A percentile compares a stretch with the other conserved stretches of the same genome.
phyloP scores from a whole-genome alignment of 345 rosid species.

The Salix koriyanagi region DNA sequence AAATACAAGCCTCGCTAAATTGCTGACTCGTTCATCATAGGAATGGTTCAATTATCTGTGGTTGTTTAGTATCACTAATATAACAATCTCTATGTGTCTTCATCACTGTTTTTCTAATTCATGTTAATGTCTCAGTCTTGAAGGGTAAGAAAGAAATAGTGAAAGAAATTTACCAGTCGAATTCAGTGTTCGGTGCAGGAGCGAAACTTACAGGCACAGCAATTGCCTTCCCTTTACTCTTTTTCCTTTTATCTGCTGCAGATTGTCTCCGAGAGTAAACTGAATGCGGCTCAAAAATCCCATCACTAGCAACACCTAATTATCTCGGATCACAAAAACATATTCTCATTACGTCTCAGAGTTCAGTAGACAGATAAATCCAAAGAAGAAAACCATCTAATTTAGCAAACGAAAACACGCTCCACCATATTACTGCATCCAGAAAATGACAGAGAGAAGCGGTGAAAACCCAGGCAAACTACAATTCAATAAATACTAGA shows the following conservation, averaged over 20 bases:
- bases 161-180: slow-evolving; percentile 27
- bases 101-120: background rate
- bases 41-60: background rate
- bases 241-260: slow-evolving; percentile 22
- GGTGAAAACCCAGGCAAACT: too few relatives aligned
- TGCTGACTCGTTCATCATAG: too few relatives aligned
- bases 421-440: background rate
- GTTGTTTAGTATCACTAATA: background rate
- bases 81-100: background rate
- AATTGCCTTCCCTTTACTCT: slow-evolving; percentile 34
- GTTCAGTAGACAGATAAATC: background rate
- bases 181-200: slow-evolving; percentile 20
- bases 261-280: slow-evolving; percentile 37
- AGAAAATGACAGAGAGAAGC: background rate
- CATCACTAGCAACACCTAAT: background rate
- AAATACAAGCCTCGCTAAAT: too few relatives aligned
- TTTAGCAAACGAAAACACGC: background rate
- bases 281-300: slow-evolving; percentile 30
- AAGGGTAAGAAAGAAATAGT: background rate
- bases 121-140: background rate
- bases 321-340: background rate
- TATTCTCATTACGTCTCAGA: background rate
- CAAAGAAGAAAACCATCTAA: background rate
- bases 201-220: slow-evolving; percentile 22
- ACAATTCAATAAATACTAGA: too few relatives aligned